phyloP scores from a whole-genome alignment of 495 filamentous ascomycete species.

The Podospora sp. region DNA sequence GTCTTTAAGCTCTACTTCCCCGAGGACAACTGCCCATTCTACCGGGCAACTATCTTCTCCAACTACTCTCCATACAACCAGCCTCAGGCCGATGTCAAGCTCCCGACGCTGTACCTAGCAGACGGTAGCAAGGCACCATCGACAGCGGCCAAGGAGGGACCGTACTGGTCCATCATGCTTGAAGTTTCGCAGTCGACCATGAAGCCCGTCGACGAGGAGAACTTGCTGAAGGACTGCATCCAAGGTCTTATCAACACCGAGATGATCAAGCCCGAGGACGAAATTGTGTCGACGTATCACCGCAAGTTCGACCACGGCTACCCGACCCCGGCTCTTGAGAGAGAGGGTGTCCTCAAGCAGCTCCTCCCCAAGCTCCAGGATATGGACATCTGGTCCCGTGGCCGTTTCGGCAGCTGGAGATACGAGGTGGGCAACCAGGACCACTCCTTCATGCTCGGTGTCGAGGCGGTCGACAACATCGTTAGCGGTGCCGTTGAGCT shows the following conservation, averaged over 20 bases:
- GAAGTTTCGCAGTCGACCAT: slow-evolving; percentile 94
- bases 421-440: slow-evolving; percentile 97
- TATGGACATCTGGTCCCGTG: slow-evolving; percentile 91
- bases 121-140: slow-evolving; percentile 76
- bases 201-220: slow-evolving; percentile 88
- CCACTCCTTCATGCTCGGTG: slow-evolving; percentile 98
- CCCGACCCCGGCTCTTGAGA: slow-evolving; percentile 91
- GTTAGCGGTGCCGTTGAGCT: slow-evolving; percentile 92
- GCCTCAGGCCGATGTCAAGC: slow-evolving; percentile 76
- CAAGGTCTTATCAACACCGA: slow-evolving; percentile 96
- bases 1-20: slow-evolving; percentile 87
- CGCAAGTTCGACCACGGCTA: slow-evolving; percentile 99
- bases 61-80: slow-evolving; percentile 99
- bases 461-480: slow-evolving; percentile 95
- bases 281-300: slow-evolving; percentile 99
- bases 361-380: slow-evolving; percentile 90
- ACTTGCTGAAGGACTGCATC: slow-evolving; percentile 85
- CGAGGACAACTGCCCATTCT: slow-evolving; percentile 98
- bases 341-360: slow-evolving; percentile 90
- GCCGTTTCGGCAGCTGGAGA: slow-evolving; percentile 96
- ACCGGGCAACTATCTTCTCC: slow-evolving; percentile 99
- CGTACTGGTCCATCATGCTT: slow-evolving; percentile 99
- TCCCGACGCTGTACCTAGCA: slow-evolving; percentile 82
- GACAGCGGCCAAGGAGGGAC: slow-evolving; percentile 73
- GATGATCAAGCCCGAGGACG: slow-evolving; percentile 85